Evolutionary conservation across 352 stramenopile species (phyloP).

Genomic region (Phytophthora lateralis): DNA sequence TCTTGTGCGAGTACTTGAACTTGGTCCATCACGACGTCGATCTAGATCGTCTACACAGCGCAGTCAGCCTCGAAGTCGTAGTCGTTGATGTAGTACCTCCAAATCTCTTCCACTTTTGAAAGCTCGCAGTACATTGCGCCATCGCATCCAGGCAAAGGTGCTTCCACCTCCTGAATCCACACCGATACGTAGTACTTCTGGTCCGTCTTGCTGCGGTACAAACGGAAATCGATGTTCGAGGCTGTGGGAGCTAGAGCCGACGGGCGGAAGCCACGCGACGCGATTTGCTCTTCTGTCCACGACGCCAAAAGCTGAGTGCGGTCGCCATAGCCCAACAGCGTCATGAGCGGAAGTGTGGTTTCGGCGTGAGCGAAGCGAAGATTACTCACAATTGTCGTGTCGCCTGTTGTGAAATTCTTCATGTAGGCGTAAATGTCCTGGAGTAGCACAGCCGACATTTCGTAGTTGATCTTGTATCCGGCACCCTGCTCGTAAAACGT

Average conservation of each 20-base stretch:
- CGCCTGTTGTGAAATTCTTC: conserved; percentile 45
- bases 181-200: conserved; percentile 56
- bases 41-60: conserved; percentile 22
- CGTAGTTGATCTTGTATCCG: conserved; percentile 75
- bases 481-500: conserved; percentile 69
- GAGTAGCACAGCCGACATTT: conserved; percentile 73
- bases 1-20: not conserved
- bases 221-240: conserved; percentile 75
- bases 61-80: conserved; percentile 47
- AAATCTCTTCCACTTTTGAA: conserved; percentile 49
- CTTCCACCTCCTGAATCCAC: conserved; percentile 52
- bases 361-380: conserved; percentile 81
- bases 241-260: conserved; percentile 62
- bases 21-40: not conserved
- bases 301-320: conserved; percentile 41
- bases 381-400: conserved; percentile 41
- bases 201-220: conserved; percentile 50
- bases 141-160: conserved; percentile 50
- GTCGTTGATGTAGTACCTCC: conserved; percentile 58
- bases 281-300: conserved; percentile 43
- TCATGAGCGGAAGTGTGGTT: conserved; percentile 77
- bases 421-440: conserved; percentile 64
- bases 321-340: conserved; percentile 61
- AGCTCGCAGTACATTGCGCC: conserved; percentile 52
- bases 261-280: conserved; percentile 58